Evolutionary conservation across 805 yeast genomes (phyloP).

Genomic region (Komagataella populi): DNA sequence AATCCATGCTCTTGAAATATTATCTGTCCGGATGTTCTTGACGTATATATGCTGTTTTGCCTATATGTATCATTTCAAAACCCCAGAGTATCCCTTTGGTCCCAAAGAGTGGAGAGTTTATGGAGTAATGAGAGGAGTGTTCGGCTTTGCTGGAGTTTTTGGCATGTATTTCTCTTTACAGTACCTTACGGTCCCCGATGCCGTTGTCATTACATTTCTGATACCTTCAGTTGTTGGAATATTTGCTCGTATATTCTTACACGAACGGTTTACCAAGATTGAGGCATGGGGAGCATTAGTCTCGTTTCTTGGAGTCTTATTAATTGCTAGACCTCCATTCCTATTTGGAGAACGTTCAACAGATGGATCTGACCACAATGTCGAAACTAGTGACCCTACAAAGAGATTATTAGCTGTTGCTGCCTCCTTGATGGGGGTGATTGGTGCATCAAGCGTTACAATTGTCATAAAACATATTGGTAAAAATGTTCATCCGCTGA

Average conservation of each 20-base stretch:
- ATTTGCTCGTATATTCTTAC: conserved; percentile 51
- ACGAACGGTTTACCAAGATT: conserved; percentile 48
- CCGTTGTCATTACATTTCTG: conserved; percentile 67
- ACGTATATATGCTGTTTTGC: conserved; percentile 47
- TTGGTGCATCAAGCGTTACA: conserved; percentile 59
- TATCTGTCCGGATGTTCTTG: conserved; percentile 63
- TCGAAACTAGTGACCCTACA: conserved; percentile 38
- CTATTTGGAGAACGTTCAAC: conserved; percentile 25
- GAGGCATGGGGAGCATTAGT: conserved; percentile 60
- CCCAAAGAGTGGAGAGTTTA: conserved; percentile 41
- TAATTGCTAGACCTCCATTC: conserved; percentile 74
- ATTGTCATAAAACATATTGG: conserved; percentile 68
- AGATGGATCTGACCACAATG: conserved; percentile 11
- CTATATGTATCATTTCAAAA: conserved; percentile 37
- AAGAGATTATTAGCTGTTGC: conserved; percentile 48
- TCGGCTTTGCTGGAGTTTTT: conserved; percentile 74
- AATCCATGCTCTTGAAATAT: conserved; percentile 66
- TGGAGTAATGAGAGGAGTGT: conserved; percentile 47
- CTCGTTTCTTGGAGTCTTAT: conserved; percentile 62
- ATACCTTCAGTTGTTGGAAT: conserved; percentile 68
- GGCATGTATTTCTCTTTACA: conserved; percentile 64
- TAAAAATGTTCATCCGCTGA: conserved; percentile 61
- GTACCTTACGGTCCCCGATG: conserved; percentile 68
- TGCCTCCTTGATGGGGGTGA: conserved; percentile 52
- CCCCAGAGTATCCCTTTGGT: conserved; percentile 58